These are phyloP conservation scores for Sideroxylon spinosum DNA, from an alignment of 179 eudicot genomes.

Conservation along the genomic window DNA sequence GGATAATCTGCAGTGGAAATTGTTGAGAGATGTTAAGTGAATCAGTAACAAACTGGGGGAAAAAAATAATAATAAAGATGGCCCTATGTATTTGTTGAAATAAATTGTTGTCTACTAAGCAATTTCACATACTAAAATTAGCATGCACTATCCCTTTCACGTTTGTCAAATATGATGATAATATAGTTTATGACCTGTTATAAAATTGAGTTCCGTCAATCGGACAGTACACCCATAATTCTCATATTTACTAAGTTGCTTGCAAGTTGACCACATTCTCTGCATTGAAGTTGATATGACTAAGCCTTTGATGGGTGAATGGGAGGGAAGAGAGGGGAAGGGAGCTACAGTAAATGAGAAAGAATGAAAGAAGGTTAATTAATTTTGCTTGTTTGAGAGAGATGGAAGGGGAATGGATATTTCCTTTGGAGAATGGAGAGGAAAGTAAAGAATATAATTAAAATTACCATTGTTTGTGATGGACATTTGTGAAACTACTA, in stretches of 20 bases:
- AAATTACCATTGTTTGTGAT: no score
- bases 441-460: no score
- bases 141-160: not conserved
- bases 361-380: no score
- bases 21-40: not conserved
- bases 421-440: no score
- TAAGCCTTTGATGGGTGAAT: no score
- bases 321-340: no score
- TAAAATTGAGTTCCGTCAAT: not conserved
- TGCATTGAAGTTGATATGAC: not conserved
- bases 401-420: no score
- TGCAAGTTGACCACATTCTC: not conserved
- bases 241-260: not conserved
- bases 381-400: no score
- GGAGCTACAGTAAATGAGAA: no score
- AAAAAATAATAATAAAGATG: no score
- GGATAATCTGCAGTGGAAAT: constrained; percentile 5
- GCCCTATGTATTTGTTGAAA: not conserved
- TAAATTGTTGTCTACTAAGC: constrained; percentile 1
- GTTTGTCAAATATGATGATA: not conserved
- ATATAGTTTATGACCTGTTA: not conserved
- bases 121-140: not conserved
- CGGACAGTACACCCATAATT: not conserved
- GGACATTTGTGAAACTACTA: no score
- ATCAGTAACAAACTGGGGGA: not conserved